Conservation (phyloP, 805 yeast species). For the Hanseniaspora pseudoguilliermondii region DNA sequence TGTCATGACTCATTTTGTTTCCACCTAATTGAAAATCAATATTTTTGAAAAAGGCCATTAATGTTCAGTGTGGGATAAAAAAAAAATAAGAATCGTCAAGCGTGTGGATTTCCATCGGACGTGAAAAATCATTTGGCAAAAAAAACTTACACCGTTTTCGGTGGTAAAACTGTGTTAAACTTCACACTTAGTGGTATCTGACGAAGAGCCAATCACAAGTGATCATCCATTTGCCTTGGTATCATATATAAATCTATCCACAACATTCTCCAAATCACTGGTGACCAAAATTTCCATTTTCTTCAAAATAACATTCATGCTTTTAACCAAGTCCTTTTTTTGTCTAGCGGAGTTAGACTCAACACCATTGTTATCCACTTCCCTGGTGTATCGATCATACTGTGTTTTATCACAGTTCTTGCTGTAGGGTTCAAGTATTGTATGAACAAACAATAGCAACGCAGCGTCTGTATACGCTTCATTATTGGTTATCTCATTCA, state of each 20-base stretch:
- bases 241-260: not conserved
- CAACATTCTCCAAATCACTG: not conserved
- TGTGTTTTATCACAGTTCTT: not conserved
- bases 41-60: no score
- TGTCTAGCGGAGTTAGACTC: no score
- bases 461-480: not conserved
- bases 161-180: no score
- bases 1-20: not conserved
- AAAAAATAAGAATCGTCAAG: no score
- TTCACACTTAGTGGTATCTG: no score
- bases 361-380: not conserved
- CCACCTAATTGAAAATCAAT: no score
- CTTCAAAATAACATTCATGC: not conserved
- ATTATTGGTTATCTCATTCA: not conserved
- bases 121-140: no score
- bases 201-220: no score
- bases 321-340: not conserved
- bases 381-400: not conserved
- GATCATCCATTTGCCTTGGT: no score
- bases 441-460: not conserved
- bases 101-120: no score
- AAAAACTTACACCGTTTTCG: no score
- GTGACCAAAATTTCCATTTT: not conserved
- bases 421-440: not conserved
- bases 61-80: no score